Base-by-base conservation (phyloP, 306 rosid species). In the Fagus crenata region DNA sequence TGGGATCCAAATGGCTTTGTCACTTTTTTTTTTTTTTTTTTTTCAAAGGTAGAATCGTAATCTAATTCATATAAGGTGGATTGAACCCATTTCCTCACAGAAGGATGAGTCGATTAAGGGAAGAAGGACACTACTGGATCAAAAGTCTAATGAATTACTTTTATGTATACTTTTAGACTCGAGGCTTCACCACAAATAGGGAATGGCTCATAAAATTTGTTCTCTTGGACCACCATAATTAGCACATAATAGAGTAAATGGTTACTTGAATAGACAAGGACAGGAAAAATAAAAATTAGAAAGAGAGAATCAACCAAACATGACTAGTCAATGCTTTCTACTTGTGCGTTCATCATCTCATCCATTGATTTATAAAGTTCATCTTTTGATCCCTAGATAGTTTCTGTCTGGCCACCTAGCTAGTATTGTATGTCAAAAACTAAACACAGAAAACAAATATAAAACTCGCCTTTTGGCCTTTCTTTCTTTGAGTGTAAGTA, bases 1-100 rank as follows among this genome's bases (percentile, higher is more conserved):
- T 35, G 67, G 75, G 31, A 68, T 72, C 72, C 32, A 46, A 33
- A 70, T 55, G 75, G 53, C 40, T 41, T 53, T 2, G 55, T 13
- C 68, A 54, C 58, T 77, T 76, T 22, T 22, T 22, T 22, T 22
- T 76, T 22, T 22, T 22, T 22, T 22, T 22, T 22, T 0, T 22
- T 22, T 22, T 22, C 28, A 22, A 22, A 22, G 28, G 28, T 22
- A 22, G 28, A 0, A 22, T 22, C 28, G 28, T 22, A 22, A 22
- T 22, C 28, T 22, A 22, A 22, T 22, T 0, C 28, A 22, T 22
- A 22, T 22, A 22, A 22, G 28, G 28, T 22, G 28, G 28, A 22
- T 22, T 22, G 28, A 22, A 22, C 28, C 28, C 0, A 22, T 22
- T 0, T 22, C 28, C 28, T 22, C 28, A 22, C 28, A 22, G 28